Evolutionary conservation across 225 moss, liverwort and hornwort genomes (phyloP), one percentile per base, ranked within the genome.

Genomic region (Marchantia polymorpha): DNA sequence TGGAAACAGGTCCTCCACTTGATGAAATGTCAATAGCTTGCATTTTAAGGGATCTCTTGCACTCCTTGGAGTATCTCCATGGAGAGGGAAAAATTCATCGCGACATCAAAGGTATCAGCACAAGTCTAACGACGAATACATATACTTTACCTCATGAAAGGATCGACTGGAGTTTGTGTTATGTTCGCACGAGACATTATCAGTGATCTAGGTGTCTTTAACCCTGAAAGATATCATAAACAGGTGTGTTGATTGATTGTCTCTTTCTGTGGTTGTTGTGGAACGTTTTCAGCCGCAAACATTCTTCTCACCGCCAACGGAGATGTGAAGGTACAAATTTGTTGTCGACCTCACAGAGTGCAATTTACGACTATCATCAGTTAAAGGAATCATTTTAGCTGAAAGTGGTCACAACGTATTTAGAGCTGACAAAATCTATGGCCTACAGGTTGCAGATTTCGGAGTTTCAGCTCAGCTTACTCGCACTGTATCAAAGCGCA

Each of bases 391-490:
- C 14, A 14, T 14, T 56, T 46, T 22, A 22, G 47, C n/a, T 71
- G n/a, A 27, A 77, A 12, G 50, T 8, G 26, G 10, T 8, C 8
- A 25, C 12, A n/a, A 23, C 11, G 27, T 1, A 13, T 29, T 4
- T 70, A 63, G 23, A 56, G 22, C 52, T 76, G 50, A 80, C 87
- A 89, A 89, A 89, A 87, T 81, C 78, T 81, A 49, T 80, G 64
- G 77, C 76, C 75, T 85, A 84, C 94, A 96, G 96, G 96, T 97
- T 89, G 96, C 94, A 92, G 96, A 97, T 85, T 97, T 97, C 76
- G 96, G 96, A 86, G 96, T 97, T 83, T 97, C 96, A 77, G 96
- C 96, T 69, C 94, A 97, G 85, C 85, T 97, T 76, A 97, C 96
- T 59, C 94, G 96, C 70, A 97, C 96, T 16, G 86, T 97, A 69